These are phyloP conservation scores for Ogataea minuta DNA, from an alignment of 805 yeast genomes.

Conservation along the genomic window DNA sequence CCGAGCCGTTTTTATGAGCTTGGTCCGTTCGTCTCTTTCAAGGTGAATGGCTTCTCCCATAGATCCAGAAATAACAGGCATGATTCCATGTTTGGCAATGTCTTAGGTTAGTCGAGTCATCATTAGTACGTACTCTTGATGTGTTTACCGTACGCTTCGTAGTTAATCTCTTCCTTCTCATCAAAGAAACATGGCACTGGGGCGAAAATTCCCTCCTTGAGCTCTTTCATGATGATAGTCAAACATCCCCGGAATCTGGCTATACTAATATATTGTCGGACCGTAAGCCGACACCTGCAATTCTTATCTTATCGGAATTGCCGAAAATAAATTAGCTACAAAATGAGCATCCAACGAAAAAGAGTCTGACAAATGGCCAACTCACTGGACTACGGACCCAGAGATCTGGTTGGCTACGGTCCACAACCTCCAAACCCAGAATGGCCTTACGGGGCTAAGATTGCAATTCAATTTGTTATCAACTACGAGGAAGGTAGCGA, in stretches of 20 bases:
- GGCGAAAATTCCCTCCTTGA: constrained; percentile 15
- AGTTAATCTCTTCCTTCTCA: constrained; percentile 30
- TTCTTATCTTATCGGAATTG: constrained; percentile 1
- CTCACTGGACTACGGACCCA: constrained; percentile 17
- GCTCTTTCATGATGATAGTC: constrained; percentile 8
- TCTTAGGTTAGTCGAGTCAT: neutral
- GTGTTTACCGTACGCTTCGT: constrained; percentile 34
- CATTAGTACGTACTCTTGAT: constrained; percentile 25
- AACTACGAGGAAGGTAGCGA: constrained; percentile 33
- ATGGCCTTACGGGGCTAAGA: constrained; percentile 27
- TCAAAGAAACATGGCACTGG: constrained; percentile 19
- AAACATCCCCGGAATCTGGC: too few relatives aligned
- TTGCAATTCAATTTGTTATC: constrained; percentile 27
- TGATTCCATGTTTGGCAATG: constrained; percentile 26
- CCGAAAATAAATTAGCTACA: neutral
- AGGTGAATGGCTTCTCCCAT: constrained; percentile 41
- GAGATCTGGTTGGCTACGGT: constrained; percentile 26
- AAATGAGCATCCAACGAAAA: neutral
- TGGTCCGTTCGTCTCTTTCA: constrained; percentile 33
- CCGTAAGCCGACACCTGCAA: neutral
- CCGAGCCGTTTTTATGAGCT: constrained; percentile 30
- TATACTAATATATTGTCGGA: constrained; percentile 2
- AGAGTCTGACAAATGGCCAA: constrained; percentile 3
- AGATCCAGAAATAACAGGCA: constrained; percentile 38
- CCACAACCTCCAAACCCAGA: constrained; percentile 22